Percentiles rank a stretch among this genome's conserved stretches.
phyloP scores from a whole-genome alignment of 306 rosid genomes.

The Vigna angularis region DNA sequence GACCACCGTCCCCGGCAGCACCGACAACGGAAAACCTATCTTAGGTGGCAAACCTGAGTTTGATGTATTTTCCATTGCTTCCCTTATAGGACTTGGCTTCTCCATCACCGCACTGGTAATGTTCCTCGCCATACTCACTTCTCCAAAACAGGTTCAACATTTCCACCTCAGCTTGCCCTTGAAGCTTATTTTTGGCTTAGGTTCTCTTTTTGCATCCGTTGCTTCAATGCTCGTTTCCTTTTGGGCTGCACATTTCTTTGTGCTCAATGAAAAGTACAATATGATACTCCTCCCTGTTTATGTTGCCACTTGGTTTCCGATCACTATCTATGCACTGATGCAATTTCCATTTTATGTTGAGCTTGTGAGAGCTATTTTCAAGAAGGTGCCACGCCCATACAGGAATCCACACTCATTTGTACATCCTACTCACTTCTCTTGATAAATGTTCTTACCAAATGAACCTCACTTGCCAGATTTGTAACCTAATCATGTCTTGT shows the following conservation, averaged over 20 bases:
- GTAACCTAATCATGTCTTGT: no score
- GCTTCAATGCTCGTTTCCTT: slow-evolving; percentile 55
- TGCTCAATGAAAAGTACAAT: slow-evolving; percentile 43
- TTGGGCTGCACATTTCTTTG: slow-evolving; percentile 53
- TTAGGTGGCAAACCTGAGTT: slow-evolving; percentile 43
- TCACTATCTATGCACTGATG: slow-evolving; percentile 44
- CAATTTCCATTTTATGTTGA: slow-evolving; percentile 58
- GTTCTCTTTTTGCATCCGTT: slow-evolving; percentile 58
- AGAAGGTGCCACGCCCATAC: neutral
- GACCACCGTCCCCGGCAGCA: slow-evolving; percentile 49
- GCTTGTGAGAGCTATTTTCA: slow-evolving; percentile 45
- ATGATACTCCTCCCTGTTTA: slow-evolving; percentile 40
- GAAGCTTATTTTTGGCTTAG: slow-evolving; percentile 51
- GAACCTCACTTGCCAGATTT: no score
- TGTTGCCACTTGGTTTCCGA: slow-evolving; percentile 47
- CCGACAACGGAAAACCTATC: slow-evolving; percentile 16
- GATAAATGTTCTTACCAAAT: no score
- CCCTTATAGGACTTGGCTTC: slow-evolving; percentile 53
- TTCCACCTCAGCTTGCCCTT: slow-evolving; percentile 46
- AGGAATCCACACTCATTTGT: no score
- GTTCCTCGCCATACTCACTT: slow-evolving; percentile 64
- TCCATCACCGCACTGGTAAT: slow-evolving; percentile 56
- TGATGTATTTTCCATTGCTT: slow-evolving; percentile 45
- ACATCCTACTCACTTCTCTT: no score
- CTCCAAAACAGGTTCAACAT: slow-evolving; percentile 48